Percentiles rank a stretch among this genome's conserved stretches.
Evolutionary conservation across 345 rosid genomes (phyloP).

Genomic region (Firmiana major): DNA sequence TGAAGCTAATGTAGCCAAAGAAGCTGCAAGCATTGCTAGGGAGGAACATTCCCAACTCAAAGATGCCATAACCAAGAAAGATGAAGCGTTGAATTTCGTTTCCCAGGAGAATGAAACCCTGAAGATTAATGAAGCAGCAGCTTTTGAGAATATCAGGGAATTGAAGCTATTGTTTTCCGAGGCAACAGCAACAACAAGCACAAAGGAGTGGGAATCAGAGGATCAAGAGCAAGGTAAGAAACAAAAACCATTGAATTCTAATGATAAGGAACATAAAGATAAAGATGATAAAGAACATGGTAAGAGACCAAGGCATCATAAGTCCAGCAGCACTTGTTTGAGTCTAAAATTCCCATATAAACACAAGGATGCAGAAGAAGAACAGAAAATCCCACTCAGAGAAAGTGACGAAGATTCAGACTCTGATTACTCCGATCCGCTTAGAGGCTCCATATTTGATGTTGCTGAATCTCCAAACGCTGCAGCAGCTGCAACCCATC

Average conservation of each 20-base stretch:
- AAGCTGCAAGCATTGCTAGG: conserved; percentile 66
- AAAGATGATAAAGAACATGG: conserved; percentile 29
- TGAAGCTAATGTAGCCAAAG: conserved; percentile 86
- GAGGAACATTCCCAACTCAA: conserved; percentile 71
- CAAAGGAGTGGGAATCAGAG: conserved; percentile 17
- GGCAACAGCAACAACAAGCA: conserved; percentile 20
- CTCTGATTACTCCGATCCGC: conserved; percentile 32
- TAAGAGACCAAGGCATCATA: conserved; percentile 35
- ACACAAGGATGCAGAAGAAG: conserved; percentile 35
- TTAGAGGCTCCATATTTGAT: conserved; percentile 78
- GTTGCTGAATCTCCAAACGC: conserved; percentile 40
- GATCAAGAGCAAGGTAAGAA: conserved; percentile 15
- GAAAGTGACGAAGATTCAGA: conserved; percentile 19
- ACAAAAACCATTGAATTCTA: conserved; percentile 23
- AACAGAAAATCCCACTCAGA: conserved; percentile 13
- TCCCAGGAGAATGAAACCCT: conserved; percentile 58
- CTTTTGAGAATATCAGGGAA: conserved; percentile 53
- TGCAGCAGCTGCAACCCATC: neutral
- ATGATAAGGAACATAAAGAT: conserved; percentile 29
- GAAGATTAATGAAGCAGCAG: conserved; percentile 51
- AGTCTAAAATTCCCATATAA: conserved; percentile 43
- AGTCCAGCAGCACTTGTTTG: conserved; percentile 40
- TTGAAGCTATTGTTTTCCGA: conserved; percentile 50
- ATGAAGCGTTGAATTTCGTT: conserved; percentile 54
- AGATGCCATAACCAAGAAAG: conserved; percentile 53